Evolutionary conservation across 164 flowering plant species (phyloP).

Genomic region (Aristolochia californica): DNA sequence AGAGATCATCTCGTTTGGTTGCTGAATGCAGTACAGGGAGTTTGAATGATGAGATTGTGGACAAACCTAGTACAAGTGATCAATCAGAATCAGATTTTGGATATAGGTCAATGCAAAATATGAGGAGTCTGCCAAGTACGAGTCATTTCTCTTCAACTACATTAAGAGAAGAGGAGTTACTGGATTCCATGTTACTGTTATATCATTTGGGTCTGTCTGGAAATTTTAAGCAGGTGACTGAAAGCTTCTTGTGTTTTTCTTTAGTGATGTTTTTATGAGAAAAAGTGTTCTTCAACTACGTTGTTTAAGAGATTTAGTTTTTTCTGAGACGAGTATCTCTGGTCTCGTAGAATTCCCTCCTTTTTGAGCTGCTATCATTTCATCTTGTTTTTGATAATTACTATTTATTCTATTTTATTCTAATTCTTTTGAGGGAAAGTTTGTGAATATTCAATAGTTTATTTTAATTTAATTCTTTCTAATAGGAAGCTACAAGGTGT

Average conservation of each 20-base stretch:
- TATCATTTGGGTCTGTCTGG: slow-evolving; percentile 87
- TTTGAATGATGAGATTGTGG: slow-evolving; percentile 78
- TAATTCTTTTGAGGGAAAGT: too few species aligned
- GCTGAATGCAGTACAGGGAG: slow-evolving; percentile 70
- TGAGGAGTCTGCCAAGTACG: slow-evolving; percentile 36
- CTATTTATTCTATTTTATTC: too few species aligned
- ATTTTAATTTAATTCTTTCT: too few species aligned
- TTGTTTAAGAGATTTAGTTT: too few species aligned
- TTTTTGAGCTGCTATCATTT: not conserved
- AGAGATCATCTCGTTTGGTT: slow-evolving; percentile 70
- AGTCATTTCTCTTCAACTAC: slow-evolving; percentile 42
- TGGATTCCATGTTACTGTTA: slow-evolving; percentile 73
- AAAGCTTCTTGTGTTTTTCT: not conserved
- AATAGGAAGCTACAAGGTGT: too few species aligned
- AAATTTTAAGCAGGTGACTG: slow-evolving; percentile 80
- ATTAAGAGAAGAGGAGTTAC: slow-evolving; percentile 73
- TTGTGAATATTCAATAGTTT: too few species aligned
- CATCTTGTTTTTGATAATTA: not conserved
- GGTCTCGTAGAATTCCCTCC: not conserved
- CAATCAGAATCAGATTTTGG: slow-evolving; percentile 58
- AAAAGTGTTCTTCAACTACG: too few species aligned
- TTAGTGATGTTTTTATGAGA: not conserved
- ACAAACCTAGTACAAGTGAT: slow-evolving; percentile 91
- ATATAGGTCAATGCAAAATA: slow-evolving; percentile 44
- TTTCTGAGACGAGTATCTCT: not conserved